Percentiles rank a stretch among this genome's conserved stretches.
phyloP scores from a whole-genome alignment of 768 basidiomycete genomes.

The Mycena epipterygia region DNA sequence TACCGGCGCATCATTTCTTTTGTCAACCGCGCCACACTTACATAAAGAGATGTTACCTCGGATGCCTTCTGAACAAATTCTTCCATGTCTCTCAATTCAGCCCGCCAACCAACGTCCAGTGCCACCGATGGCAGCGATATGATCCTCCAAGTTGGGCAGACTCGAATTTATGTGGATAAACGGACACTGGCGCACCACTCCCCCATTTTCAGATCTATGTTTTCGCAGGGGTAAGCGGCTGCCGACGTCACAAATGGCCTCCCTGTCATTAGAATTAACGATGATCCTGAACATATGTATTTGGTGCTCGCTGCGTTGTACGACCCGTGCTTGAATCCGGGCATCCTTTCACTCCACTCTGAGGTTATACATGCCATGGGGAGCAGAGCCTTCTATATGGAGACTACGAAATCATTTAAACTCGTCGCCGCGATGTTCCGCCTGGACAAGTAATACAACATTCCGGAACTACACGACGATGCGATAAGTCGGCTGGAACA shows the following conservation, averaged over 20 bases:
- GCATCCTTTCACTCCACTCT: neutral
- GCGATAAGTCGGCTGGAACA: neutral
- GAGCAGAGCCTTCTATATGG: neutral
- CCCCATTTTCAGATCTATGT: neutral
- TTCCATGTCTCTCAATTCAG: too few relatives aligned
- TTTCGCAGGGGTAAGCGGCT: neutral
- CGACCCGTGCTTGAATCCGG: neutral
- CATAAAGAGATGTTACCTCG: too few relatives aligned
- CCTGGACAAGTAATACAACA: neutral
- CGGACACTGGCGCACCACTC: neutral
- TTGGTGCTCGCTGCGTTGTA: neutral
- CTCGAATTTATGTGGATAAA: neutral
- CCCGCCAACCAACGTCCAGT: too few relatives aligned
- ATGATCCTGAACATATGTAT: neutral
- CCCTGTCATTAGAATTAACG: neutral
- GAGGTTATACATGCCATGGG: too few relatives aligned
- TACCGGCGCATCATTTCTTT: too few relatives aligned
- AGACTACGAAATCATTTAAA: neutral
- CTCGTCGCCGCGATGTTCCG: neutral
- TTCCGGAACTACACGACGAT: neutral
- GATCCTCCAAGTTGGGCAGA: neutral
- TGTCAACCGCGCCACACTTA: too few relatives aligned
- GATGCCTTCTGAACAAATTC: too few relatives aligned
- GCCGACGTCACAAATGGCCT: neutral
- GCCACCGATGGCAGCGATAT: neutral